Evolutionary conservation across 768 basidiomycete species (phyloP).

Genomic region (Mycena metata): DNA sequence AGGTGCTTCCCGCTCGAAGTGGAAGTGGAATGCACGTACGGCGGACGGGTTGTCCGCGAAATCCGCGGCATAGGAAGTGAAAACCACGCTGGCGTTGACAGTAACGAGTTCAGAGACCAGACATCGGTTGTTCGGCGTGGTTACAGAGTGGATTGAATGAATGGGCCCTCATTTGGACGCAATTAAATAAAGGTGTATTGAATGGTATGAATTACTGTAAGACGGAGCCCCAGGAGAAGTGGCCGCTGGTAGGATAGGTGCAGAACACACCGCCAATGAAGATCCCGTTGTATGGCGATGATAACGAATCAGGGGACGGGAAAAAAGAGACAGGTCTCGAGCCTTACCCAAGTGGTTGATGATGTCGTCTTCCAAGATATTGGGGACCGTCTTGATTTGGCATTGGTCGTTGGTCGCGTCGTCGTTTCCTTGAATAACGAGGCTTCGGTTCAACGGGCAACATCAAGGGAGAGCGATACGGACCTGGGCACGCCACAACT

Average conservation of each 20-base stretch:
- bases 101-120: too few species aligned
- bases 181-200: too few species aligned
- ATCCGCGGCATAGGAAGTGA: too few species aligned
- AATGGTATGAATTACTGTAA: too few species aligned
- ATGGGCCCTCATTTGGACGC: too few species aligned
- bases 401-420: conserved; percentile 60
- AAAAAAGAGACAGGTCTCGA: conserved; percentile 5
- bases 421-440: conserved; percentile 54
- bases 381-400: conserved; percentile 60
- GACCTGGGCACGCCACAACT: conserved; percentile 56
- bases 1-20: too few species aligned
- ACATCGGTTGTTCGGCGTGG: too few species aligned
- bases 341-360: conserved; percentile 59
- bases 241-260: neutral
- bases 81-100: too few species aligned
- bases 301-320: neutral
- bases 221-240: too few species aligned
- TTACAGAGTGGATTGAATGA: too few species aligned
- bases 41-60: too few species aligned
- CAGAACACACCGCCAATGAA: neutral
- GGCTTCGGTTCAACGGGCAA: conserved; percentile 1
- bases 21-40: too few species aligned
- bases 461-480: conserved; percentile 6
- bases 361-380: conserved; percentile 56
- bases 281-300: neutral